A percentile compares a stretch with the other conserved stretches of the same genome.
Conservation (phyloP, 768 basidiomycete genomes). For the Clitopilus hobsonii region DNA sequence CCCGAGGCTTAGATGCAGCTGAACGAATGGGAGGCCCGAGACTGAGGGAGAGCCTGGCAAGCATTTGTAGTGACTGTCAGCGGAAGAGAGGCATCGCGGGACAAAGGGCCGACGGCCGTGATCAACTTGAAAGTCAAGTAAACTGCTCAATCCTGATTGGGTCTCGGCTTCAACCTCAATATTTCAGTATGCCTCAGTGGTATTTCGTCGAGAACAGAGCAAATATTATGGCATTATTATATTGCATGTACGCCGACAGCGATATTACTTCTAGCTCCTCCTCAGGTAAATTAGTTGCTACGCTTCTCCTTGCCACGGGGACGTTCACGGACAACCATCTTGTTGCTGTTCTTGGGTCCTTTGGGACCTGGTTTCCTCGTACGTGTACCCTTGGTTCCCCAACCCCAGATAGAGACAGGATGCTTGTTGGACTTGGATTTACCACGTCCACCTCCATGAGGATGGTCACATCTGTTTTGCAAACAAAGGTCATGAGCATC, state of each 20-base stretch:
- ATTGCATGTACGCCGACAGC: neutral
- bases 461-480: conserved; percentile 69
- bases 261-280: neutral
- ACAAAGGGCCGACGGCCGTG: too few relatives aligned
- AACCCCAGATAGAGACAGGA: conserved; percentile 89
- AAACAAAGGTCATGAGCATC: neutral
- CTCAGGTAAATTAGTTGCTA: conserved; percentile 27
- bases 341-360: conserved; percentile 86
- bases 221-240: conserved; percentile 5
- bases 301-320: conserved; percentile 65
- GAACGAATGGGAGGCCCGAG: too few relatives aligned
- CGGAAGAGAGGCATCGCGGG: too few relatives aligned
- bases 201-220: neutral
- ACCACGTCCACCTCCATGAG: conserved; percentile 97
- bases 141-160: too few relatives aligned
- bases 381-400: conserved; percentile 87
- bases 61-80: too few relatives aligned
- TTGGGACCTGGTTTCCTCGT: conserved; percentile 92
- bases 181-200: neutral
- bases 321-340: conserved; percentile 82
- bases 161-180: too few relatives aligned
- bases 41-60: too few relatives aligned
- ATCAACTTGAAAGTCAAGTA: too few relatives aligned
- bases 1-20: too few relatives aligned
- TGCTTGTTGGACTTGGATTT: conserved; percentile 97